These are phyloP conservation scores for Hymenochaete sp. DNA, from an alignment of 1,284 basidiomycete genomes.

Conservation along the genomic window DNA sequence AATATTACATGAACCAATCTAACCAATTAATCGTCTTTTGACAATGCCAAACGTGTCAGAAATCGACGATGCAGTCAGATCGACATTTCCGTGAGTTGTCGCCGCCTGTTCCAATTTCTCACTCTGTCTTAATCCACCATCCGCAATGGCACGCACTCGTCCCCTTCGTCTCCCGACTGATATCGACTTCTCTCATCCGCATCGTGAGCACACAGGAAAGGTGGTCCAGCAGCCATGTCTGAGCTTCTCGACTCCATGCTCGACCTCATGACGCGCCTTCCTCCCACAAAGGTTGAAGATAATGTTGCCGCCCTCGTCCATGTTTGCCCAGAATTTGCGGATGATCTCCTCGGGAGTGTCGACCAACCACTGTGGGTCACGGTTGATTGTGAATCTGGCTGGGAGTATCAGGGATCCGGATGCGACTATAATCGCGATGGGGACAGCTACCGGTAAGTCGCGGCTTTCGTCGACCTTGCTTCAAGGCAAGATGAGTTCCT, in stretches of 20 bases:
- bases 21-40: too few relatives aligned
- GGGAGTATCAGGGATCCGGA: constrained; percentile 85
- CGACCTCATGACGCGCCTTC: constrained; percentile 91
- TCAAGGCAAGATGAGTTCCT: neutral
- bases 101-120: too few relatives aligned
- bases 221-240: too few relatives aligned
- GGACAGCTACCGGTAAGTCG: constrained; percentile 77
- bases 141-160: too few relatives aligned
- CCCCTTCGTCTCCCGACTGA: too few relatives aligned
- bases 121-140: too few relatives aligned
- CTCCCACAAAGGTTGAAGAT: constrained; percentile 83
- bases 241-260: constrained; percentile 85
- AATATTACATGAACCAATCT: too few relatives aligned
- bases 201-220: too few relatives aligned
- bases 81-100: too few relatives aligned
- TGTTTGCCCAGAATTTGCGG: constrained; percentile 90
- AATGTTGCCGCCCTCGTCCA: constrained; percentile 79
- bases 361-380: constrained; percentile 88
- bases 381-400: constrained; percentile 71
- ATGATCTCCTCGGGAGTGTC: constrained; percentile 90
- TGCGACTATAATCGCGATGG: constrained; percentile 99
- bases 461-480: neutral
- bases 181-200: too few relatives aligned
- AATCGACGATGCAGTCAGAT: too few relatives aligned
- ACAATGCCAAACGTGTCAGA: too few relatives aligned